phyloP scores from a whole-genome alignment of 2,329 filamentous ascomycete genomes.

The Diaporthe caulivora region DNA sequence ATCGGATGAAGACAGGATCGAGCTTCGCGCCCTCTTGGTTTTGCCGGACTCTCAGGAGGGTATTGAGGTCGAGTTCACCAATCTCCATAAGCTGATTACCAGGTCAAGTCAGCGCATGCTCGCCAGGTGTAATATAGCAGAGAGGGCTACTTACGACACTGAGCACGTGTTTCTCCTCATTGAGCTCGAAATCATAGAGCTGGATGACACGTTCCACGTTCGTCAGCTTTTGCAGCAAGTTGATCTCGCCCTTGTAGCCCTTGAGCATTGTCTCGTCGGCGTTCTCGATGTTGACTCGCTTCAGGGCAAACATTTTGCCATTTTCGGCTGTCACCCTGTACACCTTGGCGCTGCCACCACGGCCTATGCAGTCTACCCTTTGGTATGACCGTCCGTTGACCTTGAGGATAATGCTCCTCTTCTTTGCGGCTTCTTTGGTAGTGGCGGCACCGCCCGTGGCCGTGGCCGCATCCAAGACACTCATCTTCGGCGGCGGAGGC shows the following conservation, averaged over 20 bases:
- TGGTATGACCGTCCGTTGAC: conserved; percentile 95
- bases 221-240: conserved; percentile 83
- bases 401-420: conserved; percentile 84
- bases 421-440: conserved; percentile 74
- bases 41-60: conserved; percentile 80
- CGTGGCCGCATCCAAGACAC: conserved; percentile 91
- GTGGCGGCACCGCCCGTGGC: conserved; percentile 84
- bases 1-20: conserved; percentile 92
- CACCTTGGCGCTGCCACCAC: conserved; percentile 93
- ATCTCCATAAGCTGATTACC: conserved; percentile 89
- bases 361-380: conserved; percentile 88
- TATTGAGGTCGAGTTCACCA: conserved; percentile 93
- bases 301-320: conserved; percentile 93
- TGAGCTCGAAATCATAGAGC: conserved; percentile 92
- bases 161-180: conserved; percentile 89
- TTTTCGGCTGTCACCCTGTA: conserved; percentile 98
- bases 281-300: conserved; percentile 90
- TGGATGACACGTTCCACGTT: conserved; percentile 92
- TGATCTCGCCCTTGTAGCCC: conserved; percentile 96
- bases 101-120: neutral
- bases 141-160: conserved; percentile 74
- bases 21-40: conserved; percentile 81
- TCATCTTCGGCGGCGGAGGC: conserved; percentile 92
- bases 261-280: conserved; percentile 86
- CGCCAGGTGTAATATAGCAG: conserved; percentile 1